Base-by-base conservation (phyloP, 805 yeast genomes). In the Kodamaea restingae region DNA sequence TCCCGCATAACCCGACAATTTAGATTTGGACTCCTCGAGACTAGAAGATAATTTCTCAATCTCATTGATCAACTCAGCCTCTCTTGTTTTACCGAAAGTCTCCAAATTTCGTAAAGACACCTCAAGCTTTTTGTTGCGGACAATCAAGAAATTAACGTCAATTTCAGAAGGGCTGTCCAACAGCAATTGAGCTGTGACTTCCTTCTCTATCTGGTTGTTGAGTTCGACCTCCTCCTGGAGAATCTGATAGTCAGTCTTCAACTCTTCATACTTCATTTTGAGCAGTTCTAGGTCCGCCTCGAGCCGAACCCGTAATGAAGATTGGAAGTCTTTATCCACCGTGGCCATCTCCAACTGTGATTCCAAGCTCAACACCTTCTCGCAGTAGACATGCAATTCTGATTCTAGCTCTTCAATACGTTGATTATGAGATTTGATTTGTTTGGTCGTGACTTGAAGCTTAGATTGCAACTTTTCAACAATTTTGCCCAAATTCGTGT, bases 391-490 rank as follows among this genome's bases (percentile, higher is more conserved):
- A 3, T 25, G 21, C 10, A 56, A 20, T 10, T 50, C 42, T 1
- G 28, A 15, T 14, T 51, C 45, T 6, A 63, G 44, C 2, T 32
- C 31, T 1, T 37, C 38, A 1, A 63, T 42, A 7, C 49, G 43
- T 9, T 35, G 39, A 33, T 49, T 53, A 38, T 61, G 51, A 8
- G 35, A 32, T 15, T 42, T 45, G 8, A 60, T 45, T 15, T 63
- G 67, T 18, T 41, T 40, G n/a, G 56, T 50, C 4, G 67, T 54
- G 5, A 27, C 41, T 31, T 65, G 65, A 1, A 78, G 51, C 45
- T 78, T 78, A 5, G 49, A 48, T 44, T 78, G 81, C 12, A 80
- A 59, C 31, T 56, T 65, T 2, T 62, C 56, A 2, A 78, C 60
- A 12, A 72, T 60, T 11, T 35, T 27, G 17, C 45, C 48, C 14